Evolutionary conservation across 345 rosid species (phyloP).

Genomic region (Melaleuca alternifolia): DNA sequence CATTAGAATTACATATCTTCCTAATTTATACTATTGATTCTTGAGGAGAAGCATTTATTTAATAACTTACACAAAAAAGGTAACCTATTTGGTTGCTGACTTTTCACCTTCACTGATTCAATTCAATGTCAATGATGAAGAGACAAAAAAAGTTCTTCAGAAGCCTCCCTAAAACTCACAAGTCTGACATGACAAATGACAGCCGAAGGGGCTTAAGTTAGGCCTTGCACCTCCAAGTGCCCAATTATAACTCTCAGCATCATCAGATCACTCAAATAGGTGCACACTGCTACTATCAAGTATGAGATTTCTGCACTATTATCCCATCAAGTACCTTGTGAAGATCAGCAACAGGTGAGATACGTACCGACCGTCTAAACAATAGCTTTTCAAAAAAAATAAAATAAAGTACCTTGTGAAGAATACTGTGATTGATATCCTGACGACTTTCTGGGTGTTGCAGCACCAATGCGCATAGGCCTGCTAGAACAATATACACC

Average conservation of each 20-base stretch:
- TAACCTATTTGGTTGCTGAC: not conserved
- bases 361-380: not conserved
- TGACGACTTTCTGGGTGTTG: constrained; percentile 84
- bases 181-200: not conserved
- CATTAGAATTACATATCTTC: not conserved
- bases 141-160: not conserved
- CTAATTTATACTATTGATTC: not conserved
- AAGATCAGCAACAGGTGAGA: not conserved
- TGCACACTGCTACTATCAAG: not conserved
- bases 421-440: constrained; percentile 69
- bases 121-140: not conserved
- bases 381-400: not conserved
- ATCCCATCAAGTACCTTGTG: not conserved
- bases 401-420: constrained; percentile 29
- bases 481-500: constrained; percentile 84
- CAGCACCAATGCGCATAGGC: constrained; percentile 95
- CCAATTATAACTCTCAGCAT: not conserved
- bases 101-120: not conserved
- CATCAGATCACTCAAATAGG: not conserved
- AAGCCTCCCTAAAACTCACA: not conserved
- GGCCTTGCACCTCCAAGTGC: not conserved
- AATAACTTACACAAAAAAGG: not conserved
- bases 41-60: not conserved
- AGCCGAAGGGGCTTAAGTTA: not conserved
- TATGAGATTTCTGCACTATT: not conserved